Conservation (phyloP, 192 early-diverging fungal species). For the Pecoramyces ruminantium region DNA sequence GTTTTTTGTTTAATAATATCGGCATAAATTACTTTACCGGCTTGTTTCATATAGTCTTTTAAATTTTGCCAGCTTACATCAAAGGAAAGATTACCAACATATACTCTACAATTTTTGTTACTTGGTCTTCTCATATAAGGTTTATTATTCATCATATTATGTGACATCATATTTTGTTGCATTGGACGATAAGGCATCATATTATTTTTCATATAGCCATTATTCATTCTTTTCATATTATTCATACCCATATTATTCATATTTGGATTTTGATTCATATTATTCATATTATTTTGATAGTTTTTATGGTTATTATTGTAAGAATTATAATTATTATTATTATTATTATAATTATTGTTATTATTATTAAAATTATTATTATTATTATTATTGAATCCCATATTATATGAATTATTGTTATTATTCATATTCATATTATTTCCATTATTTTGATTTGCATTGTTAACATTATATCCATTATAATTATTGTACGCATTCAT, state of each 20-base stretch:
- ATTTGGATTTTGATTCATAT: neutral
- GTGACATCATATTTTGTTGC: neutral
- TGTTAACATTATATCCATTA: neutral
- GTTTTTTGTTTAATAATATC: conserved; percentile 41
- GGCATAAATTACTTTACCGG: conserved; percentile 57
- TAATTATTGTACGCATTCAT: neutral
- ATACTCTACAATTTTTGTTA: conserved; percentile 46
- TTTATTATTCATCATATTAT: neutral
- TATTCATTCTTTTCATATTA: neutral
- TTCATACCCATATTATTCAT: neutral
- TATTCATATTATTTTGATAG: neutral
- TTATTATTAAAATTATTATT: neutral
- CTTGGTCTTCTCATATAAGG: neutral
- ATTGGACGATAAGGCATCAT: neutral
- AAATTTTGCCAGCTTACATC: conserved; percentile 56
- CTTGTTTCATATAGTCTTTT: conserved; percentile 68
- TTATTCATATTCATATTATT: neutral
- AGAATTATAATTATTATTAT: neutral
- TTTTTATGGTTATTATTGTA: neutral
- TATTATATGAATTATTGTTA: neutral
- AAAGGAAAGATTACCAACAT: conserved; percentile 68
- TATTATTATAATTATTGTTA: neutral
- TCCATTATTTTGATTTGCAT: neutral
- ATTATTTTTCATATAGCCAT: neutral
- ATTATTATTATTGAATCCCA: neutral